These are phyloP conservation scores for Mercurialis annua DNA, from an alignment of 345 rosid species.

Conservation along the genomic window DNA sequence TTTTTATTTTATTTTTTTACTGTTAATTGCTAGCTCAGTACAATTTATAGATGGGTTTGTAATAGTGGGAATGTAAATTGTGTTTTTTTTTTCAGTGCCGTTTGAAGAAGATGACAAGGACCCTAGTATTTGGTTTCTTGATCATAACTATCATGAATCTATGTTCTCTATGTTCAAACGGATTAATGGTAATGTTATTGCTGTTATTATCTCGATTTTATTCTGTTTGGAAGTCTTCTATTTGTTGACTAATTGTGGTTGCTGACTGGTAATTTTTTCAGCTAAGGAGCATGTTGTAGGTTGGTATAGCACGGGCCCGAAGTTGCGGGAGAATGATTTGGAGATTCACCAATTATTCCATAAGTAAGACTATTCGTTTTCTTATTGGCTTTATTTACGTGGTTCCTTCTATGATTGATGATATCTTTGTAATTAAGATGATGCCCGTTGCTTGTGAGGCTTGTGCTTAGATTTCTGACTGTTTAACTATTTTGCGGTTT, in stretches of 20 bases:
- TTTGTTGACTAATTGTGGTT: not conserved
- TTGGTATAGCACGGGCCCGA: slow-evolving; percentile 93
- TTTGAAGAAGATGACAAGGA: slow-evolving; percentile 97
- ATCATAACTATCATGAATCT: slow-evolving; percentile 90
- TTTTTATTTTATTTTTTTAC: not conserved
- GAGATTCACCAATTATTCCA: slow-evolving; percentile 70
- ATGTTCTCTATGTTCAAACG: slow-evolving; percentile 98
- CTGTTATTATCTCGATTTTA: not conserved
- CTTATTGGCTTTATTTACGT: not conserved
- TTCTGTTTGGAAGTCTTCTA: not conserved
- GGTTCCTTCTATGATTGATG: not conserved
- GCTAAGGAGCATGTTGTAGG: slow-evolving; percentile 96
- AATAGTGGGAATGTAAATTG: not conserved
- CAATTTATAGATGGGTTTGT: not conserved
- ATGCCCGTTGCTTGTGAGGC: not conserved
- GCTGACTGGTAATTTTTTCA: slow-evolving; percentile 25
- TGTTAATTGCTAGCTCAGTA: not conserved
- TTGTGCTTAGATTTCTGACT: slow-evolving; percentile 1
- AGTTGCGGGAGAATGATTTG: slow-evolving; percentile 75
- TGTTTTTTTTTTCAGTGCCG: slow-evolving; percentile 51
- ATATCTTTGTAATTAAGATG: no score
- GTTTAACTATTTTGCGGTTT: not conserved
- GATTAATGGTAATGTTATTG: slow-evolving; percentile 57
- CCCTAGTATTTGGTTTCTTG: slow-evolving; percentile 85
- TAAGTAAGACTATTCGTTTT: slow-evolving; percentile 44